Conservation (phyloP, 345 rosid species). For the Euphorbia pulcherrima region DNA sequence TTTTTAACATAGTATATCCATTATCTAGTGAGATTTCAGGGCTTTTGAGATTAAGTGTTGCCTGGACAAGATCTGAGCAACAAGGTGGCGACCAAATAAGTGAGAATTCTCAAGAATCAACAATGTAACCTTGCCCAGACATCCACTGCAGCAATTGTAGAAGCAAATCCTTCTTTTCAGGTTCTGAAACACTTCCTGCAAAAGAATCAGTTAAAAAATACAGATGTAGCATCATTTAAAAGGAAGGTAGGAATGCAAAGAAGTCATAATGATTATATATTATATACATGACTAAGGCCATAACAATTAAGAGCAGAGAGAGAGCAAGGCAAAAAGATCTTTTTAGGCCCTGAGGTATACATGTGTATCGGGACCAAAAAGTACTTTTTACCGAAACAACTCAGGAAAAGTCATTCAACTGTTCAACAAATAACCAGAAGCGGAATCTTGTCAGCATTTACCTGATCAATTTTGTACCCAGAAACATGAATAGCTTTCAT, state of each 20-base stretch:
- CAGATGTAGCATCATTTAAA: background rate
- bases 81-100: slow-evolving; percentile 60
- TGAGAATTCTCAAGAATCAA: slow-evolving; percentile 71
- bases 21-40: slow-evolving; percentile 27
- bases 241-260: background rate
- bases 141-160: slow-evolving; percentile 83
- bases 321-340: too few relatives aligned
- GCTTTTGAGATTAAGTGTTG: slow-evolving; percentile 48
- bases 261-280: too few relatives aligned
- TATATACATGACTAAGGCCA: background rate
- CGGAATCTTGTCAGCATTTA: slow-evolving; percentile 23
- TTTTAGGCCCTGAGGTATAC: too few relatives aligned
- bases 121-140: slow-evolving; percentile 74
- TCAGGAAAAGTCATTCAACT: background rate
- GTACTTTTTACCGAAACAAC: too few relatives aligned
- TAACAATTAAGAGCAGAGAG: background rate
- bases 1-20: slow-evolving; percentile 3
- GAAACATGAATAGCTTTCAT: slow-evolving; percentile 72
- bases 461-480: slow-evolving; percentile 75
- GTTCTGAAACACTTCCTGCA: slow-evolving; percentile 61
- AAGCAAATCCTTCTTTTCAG: slow-evolving; percentile 78
- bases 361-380: too few relatives aligned
- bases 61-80: slow-evolving; percentile 66
- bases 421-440: background rate
- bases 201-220: slow-evolving; percentile 5